phyloP scores from a whole-genome alignment of 1,139 yeast species.

The Trichomonascaceae sp. region DNA sequence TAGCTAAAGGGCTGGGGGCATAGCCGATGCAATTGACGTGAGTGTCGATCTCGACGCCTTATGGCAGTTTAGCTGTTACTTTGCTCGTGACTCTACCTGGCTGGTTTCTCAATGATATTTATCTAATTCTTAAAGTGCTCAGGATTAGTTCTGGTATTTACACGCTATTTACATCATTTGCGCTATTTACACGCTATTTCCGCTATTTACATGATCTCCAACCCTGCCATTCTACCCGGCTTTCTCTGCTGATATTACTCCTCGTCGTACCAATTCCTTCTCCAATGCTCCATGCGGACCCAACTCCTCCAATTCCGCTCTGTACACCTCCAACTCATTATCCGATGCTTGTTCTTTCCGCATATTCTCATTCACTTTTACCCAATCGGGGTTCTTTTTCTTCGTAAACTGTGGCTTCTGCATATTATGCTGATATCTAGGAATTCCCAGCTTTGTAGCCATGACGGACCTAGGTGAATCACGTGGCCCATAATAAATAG shows the following conservation, averaged over 20 bases:
- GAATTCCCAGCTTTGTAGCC: constrained; percentile 6
- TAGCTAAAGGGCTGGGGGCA: constrained; percentile 26
- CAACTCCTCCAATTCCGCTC: neutral
- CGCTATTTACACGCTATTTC: neutral
- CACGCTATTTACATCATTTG: too few species aligned
- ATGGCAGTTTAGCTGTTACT: too few species aligned
- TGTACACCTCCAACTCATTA: neutral
- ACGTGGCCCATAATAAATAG: constrained; percentile 6
- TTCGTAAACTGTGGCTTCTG: constrained; percentile 6
- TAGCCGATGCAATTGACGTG: neutral
- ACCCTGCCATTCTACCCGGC: too few species aligned
- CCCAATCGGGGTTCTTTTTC: neutral
- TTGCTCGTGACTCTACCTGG: too few species aligned
- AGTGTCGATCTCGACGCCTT: too few species aligned
- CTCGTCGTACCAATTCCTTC: constrained; percentile 2
- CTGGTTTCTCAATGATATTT: too few species aligned
- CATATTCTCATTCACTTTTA: neutral
- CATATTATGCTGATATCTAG: constrained; percentile 9
- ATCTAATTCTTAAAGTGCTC: too few species aligned
- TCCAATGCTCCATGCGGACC: constrained; percentile 5
- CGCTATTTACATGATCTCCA: neutral
- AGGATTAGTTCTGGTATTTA: too few species aligned
- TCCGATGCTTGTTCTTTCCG: neutral
- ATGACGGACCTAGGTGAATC: constrained; percentile 3
- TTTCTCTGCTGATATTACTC: neutral